phyloP scores from a whole-genome alignment of 129 eudicot species.

The Arctium lappa region DNA sequence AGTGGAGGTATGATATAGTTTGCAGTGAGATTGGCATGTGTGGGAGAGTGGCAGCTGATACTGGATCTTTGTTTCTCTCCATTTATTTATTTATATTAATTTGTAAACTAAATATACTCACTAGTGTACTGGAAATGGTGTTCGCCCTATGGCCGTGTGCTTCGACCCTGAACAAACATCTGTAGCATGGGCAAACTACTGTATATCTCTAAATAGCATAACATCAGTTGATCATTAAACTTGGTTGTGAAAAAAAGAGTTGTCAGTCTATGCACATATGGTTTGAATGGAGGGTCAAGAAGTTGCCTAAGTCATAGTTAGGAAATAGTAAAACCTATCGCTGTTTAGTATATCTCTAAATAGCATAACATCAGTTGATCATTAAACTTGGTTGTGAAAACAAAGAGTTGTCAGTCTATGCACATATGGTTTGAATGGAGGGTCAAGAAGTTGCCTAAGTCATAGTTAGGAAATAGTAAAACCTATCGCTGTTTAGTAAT shows the following conservation, averaged over 20 bases:
- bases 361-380: neutral
- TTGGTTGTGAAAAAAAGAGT: neutral
- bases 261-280: neutral
- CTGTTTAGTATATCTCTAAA: neutral
- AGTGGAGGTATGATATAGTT: neutral
- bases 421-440: neutral
- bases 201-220: neutral
- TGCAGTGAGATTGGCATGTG: conserved; percentile 1
- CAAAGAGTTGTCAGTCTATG: neutral
- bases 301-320: neutral
- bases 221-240: neutral
- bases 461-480: neutral
- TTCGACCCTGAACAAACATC: neutral
- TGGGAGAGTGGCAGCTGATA: conserved; percentile 1
- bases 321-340: neutral
- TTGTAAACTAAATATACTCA: neutral
- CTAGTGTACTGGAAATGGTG: neutral
- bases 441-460: neutral
- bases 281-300: neutral
- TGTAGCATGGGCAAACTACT: neutral
- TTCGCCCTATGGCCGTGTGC: neutral
- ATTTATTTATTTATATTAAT: neutral
- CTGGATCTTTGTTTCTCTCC: conserved; percentile 8
- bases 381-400: neutral
- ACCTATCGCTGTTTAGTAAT: neutral